Evolutionary conservation across 371 early-diverging fungal genomes (phyloP).

Genomic region (Saksenaea oblongispora): DNA sequence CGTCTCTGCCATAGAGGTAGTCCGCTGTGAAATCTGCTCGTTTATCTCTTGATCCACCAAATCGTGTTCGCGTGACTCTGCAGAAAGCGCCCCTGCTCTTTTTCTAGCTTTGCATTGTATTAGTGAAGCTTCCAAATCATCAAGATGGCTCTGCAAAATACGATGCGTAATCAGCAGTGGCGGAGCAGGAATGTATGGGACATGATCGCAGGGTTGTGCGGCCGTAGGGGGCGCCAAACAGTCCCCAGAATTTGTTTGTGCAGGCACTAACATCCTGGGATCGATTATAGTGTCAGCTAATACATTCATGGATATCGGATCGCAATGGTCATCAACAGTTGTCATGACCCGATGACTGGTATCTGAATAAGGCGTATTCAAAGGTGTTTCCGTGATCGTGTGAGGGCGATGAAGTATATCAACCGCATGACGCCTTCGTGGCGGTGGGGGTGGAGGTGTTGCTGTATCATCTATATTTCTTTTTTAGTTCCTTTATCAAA

Average conservation of each 20-base stretch:
- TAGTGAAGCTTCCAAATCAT: slow-evolving; percentile 27
- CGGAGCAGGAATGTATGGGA: slow-evolving; percentile 51
- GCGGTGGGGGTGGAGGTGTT: neutral
- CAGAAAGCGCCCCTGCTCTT: slow-evolving; percentile 13
- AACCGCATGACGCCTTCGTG: neutral
- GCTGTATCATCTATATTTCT: neutral
- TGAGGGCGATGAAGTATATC: slow-evolving; percentile 10
- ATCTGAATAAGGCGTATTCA: neutral
- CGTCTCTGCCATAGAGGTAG: slow-evolving; percentile 39
- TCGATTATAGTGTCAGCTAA: slow-evolving; percentile 22
- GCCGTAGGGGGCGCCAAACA: slow-evolving; percentile 27
- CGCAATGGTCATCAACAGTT: neutral
- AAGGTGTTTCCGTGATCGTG: slow-evolving; percentile 1
- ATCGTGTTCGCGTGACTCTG: slow-evolving; percentile 17
- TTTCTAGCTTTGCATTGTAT: slow-evolving; percentile 22
- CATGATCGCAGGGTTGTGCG: slow-evolving; percentile 22
- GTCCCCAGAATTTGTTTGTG: slow-evolving; percentile 35
- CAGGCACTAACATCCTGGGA: slow-evolving; percentile 28
- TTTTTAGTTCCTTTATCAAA: neutral
- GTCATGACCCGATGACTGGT: neutral
- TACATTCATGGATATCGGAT: slow-evolving; percentile 9
- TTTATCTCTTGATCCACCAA: slow-evolving; percentile 29
- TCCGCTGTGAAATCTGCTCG: slow-evolving; percentile 40
- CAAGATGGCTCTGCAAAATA: slow-evolving; percentile 29
- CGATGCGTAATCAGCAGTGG: slow-evolving; percentile 52